phyloP scores from a whole-genome alignment of 129 eudicot genomes.

The Logfia minima region DNA sequence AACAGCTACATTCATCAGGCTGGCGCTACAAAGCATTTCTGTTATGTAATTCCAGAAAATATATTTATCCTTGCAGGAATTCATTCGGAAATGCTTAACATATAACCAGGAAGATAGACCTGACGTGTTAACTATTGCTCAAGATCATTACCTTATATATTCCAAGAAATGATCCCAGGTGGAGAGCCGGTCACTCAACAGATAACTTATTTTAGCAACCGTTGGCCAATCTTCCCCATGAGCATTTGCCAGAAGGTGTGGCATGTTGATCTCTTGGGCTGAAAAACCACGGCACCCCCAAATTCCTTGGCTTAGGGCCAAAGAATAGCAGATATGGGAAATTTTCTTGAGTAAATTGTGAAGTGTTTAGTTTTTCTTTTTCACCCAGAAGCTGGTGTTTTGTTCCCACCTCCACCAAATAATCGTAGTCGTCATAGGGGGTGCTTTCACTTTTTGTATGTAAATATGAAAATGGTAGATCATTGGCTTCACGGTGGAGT shows the following conservation, averaged over 20 bases:
- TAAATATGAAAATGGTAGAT: constrained; percentile 20
- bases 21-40: neutral
- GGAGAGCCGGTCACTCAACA: neutral
- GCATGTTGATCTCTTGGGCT: constrained; percentile 7
- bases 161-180: constrained; percentile 56
- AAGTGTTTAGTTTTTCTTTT: constrained; percentile 25
- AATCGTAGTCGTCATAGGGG: constrained; percentile 31
- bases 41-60: neutral
- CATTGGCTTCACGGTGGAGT: constrained; percentile 4
- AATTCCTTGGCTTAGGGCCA: constrained; percentile 4
- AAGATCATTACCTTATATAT: constrained; percentile 77
- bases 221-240: constrained; percentile 4
- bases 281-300: constrained; percentile 13
- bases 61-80: constrained; percentile 55
- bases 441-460: constrained; percentile 13
- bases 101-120: constrained; percentile 94
- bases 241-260: neutral
- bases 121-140: constrained; percentile 79
- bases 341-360: constrained; percentile 19
- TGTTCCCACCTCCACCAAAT: constrained; percentile 4
- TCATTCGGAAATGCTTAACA: constrained; percentile 79
- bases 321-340: constrained; percentile 14
- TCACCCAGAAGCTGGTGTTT: constrained; percentile 20
- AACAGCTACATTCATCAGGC: neutral
- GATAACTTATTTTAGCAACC: neutral